Percentiles rank a stretch among this genome's conserved stretches.
These are phyloP conservation scores for Cadophora luteo-olivacea DNA, from an alignment of 2,329 filamentous ascomycete genomes.

Conservation along the genomic window DNA sequence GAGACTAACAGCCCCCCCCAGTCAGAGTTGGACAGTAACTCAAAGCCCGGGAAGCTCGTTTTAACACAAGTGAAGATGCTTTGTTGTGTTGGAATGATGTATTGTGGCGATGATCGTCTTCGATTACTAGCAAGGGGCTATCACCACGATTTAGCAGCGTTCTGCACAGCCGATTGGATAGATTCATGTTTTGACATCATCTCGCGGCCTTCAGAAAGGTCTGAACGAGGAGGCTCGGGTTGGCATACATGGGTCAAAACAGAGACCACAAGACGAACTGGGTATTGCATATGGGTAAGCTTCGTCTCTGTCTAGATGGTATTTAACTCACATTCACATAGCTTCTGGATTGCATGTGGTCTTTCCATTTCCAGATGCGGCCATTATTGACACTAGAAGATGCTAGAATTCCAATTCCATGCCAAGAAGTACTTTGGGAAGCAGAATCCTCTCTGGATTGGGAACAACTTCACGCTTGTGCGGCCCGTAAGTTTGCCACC, in stretches of 20 bases:
- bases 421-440: conserved; percentile 50
- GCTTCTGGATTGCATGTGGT: conserved; percentile 51
- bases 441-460: conserved; percentile 45
- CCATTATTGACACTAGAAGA: conserved; percentile 49
- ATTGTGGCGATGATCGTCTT: conserved; percentile 35
- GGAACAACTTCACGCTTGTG: conserved; percentile 39
- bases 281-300: conserved; percentile 52
- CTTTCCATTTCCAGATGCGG: conserved; percentile 47
- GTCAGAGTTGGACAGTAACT: conserved; percentile 22
- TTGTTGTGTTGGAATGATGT: conserved; percentile 37
- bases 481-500: conserved; percentile 28
- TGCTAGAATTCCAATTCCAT: conserved; percentile 48
- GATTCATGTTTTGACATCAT: conserved; percentile 17
- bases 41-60: conserved; percentile 23
- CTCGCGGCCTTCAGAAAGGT: conserved; percentile 18
- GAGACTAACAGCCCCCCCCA: conserved; percentile 14
- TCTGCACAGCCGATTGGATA: conserved; percentile 35
- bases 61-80: conserved; percentile 38
- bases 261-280: conserved; percentile 48
- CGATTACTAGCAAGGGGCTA: conserved; percentile 22
- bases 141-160: conserved; percentile 34
- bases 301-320: not conserved
- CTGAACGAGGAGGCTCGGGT: conserved; percentile 16
- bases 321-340: conserved; percentile 30
- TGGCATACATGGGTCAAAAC: conserved; percentile 49